Percentiles rank a stretch among this genome's conserved stretches.
Evolutionary conservation across 768 basidiomycete genomes (phyloP).

Genomic region (Trametes elegans): DNA sequence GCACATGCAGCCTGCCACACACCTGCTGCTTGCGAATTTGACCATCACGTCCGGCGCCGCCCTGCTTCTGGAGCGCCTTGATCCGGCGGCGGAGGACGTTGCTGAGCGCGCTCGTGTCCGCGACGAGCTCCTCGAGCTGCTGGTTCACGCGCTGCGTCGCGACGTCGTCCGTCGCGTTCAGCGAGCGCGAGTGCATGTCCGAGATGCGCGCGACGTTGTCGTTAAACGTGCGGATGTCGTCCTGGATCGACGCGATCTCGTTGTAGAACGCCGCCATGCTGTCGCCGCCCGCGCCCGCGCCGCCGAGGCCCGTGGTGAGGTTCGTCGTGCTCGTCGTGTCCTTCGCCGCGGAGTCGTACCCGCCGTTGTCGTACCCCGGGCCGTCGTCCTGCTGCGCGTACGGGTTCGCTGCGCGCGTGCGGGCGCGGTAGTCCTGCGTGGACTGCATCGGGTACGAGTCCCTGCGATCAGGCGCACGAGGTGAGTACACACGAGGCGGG

Average conservation of each 20-base stretch:
- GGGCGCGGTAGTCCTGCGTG: conserved; percentile 36
- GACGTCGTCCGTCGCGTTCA: conserved; percentile 48
- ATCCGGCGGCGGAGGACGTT: conserved; percentile 59
- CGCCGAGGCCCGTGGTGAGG: conserved; percentile 30
- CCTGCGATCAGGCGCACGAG: conserved; percentile 30
- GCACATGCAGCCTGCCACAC: background rate
- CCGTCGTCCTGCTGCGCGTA: conserved; percentile 64
- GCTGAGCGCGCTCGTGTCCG: conserved; percentile 58
- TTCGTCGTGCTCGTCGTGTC: conserved; percentile 48
- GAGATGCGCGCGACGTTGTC: conserved; percentile 45
- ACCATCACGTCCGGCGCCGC: conserved; percentile 39
- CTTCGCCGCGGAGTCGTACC: conserved; percentile 72
- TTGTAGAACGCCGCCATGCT: conserved; percentile 71
- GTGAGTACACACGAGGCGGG: conserved; percentile 1
- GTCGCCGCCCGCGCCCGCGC: conserved; percentile 46
- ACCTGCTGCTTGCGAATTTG: conserved; percentile 49
- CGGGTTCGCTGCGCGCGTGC: conserved; percentile 43
- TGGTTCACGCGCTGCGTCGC: conserved; percentile 39
- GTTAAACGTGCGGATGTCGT: conserved; percentile 41
- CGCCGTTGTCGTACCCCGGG: conserved; percentile 56
- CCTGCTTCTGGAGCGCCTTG: conserved; percentile 48
- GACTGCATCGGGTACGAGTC: conserved; percentile 70
- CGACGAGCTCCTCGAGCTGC: conserved; percentile 57
- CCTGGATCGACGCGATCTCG: conserved; percentile 58
- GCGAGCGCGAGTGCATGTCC: conserved; percentile 48